Conservation (phyloP, 345 rosid genomes). For the Eucalyptus tenuipes region DNA sequence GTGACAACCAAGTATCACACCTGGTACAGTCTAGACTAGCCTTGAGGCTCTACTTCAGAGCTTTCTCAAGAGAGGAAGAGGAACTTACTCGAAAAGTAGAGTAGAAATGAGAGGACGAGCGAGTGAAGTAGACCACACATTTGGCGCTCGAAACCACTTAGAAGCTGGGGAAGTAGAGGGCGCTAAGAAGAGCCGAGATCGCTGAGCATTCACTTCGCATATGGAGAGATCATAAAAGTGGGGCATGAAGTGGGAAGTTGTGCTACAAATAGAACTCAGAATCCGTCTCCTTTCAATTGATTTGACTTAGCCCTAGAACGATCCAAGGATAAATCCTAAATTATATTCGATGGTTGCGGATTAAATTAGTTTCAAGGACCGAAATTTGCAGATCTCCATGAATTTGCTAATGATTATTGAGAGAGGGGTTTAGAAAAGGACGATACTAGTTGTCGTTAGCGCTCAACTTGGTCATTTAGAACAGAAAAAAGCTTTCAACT, state of each 20-base stretch:
- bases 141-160: not conserved
- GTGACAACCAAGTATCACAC: not conserved
- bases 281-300: not conserved
- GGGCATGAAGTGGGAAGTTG: not conserved
- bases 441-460: not conserved
- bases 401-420: not conserved
- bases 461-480: no score
- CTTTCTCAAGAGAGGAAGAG: not conserved
- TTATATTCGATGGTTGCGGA: not conserved
- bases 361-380: not conserved
- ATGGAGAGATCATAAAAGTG: not conserved
- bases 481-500: not conserved
- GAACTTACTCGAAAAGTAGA: not conserved
- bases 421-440: not conserved
- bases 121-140: not conserved
- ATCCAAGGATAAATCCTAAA: not conserved
- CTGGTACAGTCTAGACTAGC: not conserved
- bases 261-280: not conserved
- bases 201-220: not conserved
- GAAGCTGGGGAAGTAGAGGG: not conserved
- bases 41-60: not conserved
- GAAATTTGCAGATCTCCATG: not conserved
- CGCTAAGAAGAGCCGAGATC: not conserved
- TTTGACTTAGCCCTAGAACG: not conserved
- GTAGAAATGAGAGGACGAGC: not conserved